Percentiles rank a stretch among this genome's conserved stretches.
Conservation (phyloP, 441 rosid species). For the Arabidopsis hybrid region DNA sequence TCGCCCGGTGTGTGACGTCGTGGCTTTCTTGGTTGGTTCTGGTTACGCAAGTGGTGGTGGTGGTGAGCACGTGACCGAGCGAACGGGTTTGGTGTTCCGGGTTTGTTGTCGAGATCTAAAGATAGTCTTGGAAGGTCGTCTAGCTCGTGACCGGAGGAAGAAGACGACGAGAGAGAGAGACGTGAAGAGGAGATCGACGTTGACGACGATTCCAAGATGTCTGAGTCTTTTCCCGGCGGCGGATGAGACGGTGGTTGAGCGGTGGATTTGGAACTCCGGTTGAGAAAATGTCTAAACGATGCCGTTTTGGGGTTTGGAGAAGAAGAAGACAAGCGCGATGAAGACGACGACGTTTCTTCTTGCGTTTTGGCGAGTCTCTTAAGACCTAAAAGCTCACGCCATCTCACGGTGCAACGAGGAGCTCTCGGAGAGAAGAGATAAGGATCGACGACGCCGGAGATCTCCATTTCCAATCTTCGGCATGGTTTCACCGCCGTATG, state of each 20-base stretch:
- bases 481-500: conserved; percentile 40
- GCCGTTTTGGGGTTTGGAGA: conserved; percentile 48
- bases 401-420: conserved; percentile 82
- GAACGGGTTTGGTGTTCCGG: conserved; percentile 50
- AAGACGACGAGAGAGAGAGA: conserved; percentile 73
- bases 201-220: conserved; percentile 55
- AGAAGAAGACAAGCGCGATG: conserved; percentile 36
- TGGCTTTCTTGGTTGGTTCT: conserved; percentile 60
- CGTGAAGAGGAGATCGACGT: conserved; percentile 75
- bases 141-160: conserved; percentile 87
- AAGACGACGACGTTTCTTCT: conserved; percentile 29
- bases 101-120: conserved; percentile 73
- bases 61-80: conserved; percentile 44
- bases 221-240: conserved; percentile 57
- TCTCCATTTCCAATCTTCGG: conserved; percentile 53
- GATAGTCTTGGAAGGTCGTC: conserved; percentile 85
- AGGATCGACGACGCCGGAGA: conserved; percentile 55
- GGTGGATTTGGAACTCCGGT: conserved; percentile 62
- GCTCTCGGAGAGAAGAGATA: conserved; percentile 82
- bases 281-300: conserved; percentile 66
- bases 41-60: conserved; percentile 34
- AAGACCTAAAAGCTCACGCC: conserved; percentile 86
- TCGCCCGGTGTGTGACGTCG: conserved; percentile 40
- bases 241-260: conserved; percentile 52
- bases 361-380: conserved; percentile 53